Base-by-base conservation (phyloP, 768 basidiomycete genomes). In the Tylopilus sp. region DNA sequence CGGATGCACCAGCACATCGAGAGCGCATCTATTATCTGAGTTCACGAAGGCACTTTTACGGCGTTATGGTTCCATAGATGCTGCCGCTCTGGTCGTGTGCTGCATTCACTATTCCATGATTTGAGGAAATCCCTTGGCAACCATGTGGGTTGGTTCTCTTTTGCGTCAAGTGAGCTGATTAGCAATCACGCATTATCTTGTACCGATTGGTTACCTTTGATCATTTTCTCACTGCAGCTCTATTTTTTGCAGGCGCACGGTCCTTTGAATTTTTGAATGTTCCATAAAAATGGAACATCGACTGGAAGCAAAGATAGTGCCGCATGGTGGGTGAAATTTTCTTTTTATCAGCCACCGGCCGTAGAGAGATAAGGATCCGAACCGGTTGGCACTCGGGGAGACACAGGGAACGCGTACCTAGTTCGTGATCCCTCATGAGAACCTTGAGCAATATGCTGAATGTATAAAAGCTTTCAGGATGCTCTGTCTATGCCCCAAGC, bases 401-500 rank as follows among this genome's bases (percentile, higher is more conserved):
- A 11, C 21, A 23, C 20, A 21, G 25, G 22, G 21, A n/a, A 30
- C 26, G 35, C 20, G 40, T 31, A 35, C 39, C 47, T 13, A 22
- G 15, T 33, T 8, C 2, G 18, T 15, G 4, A 18, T 22, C 28
- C 26, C 39, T 31, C 51, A 51, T 35, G 49, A 46, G 55, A 46
- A 47, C 36, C 17, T 45, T 31, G 6, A 17, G 21, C 15, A 11
- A 20, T 20, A 11, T 44, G 13, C 22, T 30, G 12, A 42, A 44
- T 22, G 20, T 55, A 65, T 62, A 60, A 60, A 59, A 18, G 40
- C 13, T 17, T n/a, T n/a, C 11, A 33, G 11, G 30, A 28, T 39
- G 10, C 13, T 4, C 44, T 25, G 43, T 30, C 31, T 30, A 22
- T 39, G 52, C 35, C 11, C 31, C 6, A 28, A 7, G 26, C 6